Conservation (phyloP, 75 land plant species). For the Selaginella tamariscina region DNA sequence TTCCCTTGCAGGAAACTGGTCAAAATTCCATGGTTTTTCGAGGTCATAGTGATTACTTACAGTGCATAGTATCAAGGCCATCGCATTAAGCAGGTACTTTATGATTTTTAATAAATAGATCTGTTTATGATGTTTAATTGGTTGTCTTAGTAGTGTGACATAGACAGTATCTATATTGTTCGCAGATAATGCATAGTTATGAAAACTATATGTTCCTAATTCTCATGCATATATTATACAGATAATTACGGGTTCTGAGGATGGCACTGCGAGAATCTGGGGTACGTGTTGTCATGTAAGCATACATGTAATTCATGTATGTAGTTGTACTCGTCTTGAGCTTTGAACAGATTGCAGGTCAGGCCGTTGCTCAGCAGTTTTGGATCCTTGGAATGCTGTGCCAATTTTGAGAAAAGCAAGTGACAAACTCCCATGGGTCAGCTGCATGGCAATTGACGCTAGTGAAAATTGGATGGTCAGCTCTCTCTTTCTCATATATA, state of each 20-base stretch:
- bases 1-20: constrained; percentile 38
- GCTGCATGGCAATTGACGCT: constrained; percentile 65
- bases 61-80: constrained; percentile 48
- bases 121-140: no score
- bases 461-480: constrained; percentile 90
- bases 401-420: constrained; percentile 23
- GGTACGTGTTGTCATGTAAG: constrained; percentile 40
- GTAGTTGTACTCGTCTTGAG: constrained; percentile 5
- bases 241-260: constrained; percentile 93
- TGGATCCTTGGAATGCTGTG: constrained; percentile 32
- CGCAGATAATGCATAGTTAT: no score
- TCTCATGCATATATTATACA: no score
- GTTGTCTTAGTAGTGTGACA: no score
- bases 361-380: constrained; percentile 43
- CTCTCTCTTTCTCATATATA: neutral
- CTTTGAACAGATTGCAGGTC: constrained; percentile 49
- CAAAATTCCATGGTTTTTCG: constrained; percentile 42
- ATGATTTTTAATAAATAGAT: neutral
- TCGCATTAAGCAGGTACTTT: constrained; percentile 59
- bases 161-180: neutral
- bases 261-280: constrained; percentile 84
- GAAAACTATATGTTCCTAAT: no score
- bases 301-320: constrained; percentile 3
- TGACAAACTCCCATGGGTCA: constrained; percentile 38
- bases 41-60: constrained; percentile 79